Conservation (phyloP, 345 rosid species). For the Eucalyptus coolabah region DNA sequence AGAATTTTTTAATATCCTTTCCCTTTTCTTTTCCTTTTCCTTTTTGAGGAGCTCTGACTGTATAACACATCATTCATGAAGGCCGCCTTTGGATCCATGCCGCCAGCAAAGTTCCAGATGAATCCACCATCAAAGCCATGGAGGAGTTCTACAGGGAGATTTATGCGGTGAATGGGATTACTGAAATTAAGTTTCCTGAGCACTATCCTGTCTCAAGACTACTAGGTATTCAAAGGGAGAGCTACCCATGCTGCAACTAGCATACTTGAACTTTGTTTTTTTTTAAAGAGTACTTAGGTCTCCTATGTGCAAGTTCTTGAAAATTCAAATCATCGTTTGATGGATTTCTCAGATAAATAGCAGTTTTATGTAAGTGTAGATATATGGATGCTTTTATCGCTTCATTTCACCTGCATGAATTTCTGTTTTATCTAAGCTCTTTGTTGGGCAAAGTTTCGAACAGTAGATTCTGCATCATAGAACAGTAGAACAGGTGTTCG, state of each 20-base stretch:
- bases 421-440: not conserved
- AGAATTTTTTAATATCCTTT: not conserved
- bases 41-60: not conserved
- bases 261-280: conserved; percentile 40
- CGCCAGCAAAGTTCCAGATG: conserved; percentile 85
- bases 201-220: not conserved
- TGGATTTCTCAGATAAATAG: not conserved
- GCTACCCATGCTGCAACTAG: not conserved
- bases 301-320: not conserved
- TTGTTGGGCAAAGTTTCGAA: not conserved
- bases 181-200: not conserved
- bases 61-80: not conserved
- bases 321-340: not conserved
- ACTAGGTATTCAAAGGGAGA: conserved; percentile 12
- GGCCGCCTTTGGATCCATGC: conserved; percentile 98
- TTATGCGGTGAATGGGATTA: conserved; percentile 2
- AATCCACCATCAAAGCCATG: conserved; percentile 83
- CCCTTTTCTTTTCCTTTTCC: not conserved
- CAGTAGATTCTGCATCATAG: not conserved
- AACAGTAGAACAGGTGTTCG: not conserved
- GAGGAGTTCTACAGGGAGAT: conserved; percentile 73
- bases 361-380: not conserved
- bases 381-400: not conserved
- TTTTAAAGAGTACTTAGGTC: conserved; percentile 11
- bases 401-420: not conserved